Base-by-base conservation (phyloP, 2,329 filamentous ascomycete species). In the Parafenestella ontariensis region DNA sequence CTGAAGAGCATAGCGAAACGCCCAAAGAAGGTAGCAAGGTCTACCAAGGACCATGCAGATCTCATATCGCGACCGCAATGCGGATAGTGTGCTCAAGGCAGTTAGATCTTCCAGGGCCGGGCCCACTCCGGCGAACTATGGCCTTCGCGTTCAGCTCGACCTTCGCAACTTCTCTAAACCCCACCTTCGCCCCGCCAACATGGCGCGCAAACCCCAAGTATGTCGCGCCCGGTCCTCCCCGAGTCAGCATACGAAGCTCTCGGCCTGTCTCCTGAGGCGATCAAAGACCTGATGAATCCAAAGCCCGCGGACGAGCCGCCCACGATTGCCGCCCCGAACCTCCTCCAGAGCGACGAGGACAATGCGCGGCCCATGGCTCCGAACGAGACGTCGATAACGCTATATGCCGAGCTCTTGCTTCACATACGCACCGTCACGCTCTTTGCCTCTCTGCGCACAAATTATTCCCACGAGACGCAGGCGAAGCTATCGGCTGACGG, bases 371-470 rank as follows among this genome's bases (percentile, higher is more conserved):
- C 62, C n/a, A 65, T 73, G 34, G 59, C 61, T 18, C 61, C 64
- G 24, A 71, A 73, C 59, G 65, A 73, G 46, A 63, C 68, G 15
- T 64, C 61, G 33, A 76, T 76, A 41, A 65, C 64, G 15, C 75
- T 88, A 13, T 87, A 88, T 59, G 83, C 85, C 21, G 86, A 88
- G 69, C 78, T 86, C 15, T 75, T 88, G 33, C 79, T 84, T 31
- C 82, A 88, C 58, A 86, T 88, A 57, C 82, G 83, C 37, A 85
- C 86, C 55, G 76, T 87, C 37, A 84, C 83, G 2, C 76, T 88
- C 15, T 82, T 85, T 60, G 80, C 83, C 1, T 83, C 81, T 2
- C 71, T 86, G 5, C 73, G 75, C 21, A 79, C 79, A 1, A 66
- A 73, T 8, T 76, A 77, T 52, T 78, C 76, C 49, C 64, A 73